Conservation (phyloP, 225 moss, liverwort and hornwort species). For the Climacium dendroides region DNA sequence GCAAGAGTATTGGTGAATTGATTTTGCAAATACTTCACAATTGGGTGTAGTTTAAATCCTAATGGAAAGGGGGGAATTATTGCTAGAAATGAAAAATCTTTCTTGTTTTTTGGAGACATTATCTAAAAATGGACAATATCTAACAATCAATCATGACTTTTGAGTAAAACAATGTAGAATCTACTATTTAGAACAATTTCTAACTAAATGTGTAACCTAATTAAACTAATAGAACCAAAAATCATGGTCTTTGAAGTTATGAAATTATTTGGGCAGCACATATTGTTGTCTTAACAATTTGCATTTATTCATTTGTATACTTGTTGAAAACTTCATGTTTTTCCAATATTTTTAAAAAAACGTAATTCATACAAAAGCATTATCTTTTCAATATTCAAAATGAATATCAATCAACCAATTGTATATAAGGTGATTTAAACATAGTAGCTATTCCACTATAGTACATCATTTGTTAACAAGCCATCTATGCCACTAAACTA, state of each 20-base stretch:
- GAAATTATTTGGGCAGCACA: accelerated
- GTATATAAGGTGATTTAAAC: background rate
- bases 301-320: background rate
- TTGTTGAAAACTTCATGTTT: background rate
- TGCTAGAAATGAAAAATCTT: background rate
- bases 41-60: background rate
- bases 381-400: background rate
- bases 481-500: background rate
- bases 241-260: background rate
- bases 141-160: background rate
- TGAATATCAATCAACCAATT: background rate
- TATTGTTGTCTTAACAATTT: background rate
- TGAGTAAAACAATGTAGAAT: background rate
- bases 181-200: too few relatives aligned
- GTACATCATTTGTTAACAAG: background rate
- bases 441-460: background rate
- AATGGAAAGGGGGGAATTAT: accelerated
- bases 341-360: background rate
- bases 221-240: too few relatives aligned
- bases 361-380: background rate
- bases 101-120: background rate
- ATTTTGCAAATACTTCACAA: background rate
- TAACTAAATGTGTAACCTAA: too few relatives aligned
- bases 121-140: background rate
- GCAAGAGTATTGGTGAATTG: background rate